Evolutionary conservation across 2,329 filamentous ascomycete species (phyloP), one percentile per base, ranked within the genome.

Genomic region (Cladosporium sp.): DNA sequence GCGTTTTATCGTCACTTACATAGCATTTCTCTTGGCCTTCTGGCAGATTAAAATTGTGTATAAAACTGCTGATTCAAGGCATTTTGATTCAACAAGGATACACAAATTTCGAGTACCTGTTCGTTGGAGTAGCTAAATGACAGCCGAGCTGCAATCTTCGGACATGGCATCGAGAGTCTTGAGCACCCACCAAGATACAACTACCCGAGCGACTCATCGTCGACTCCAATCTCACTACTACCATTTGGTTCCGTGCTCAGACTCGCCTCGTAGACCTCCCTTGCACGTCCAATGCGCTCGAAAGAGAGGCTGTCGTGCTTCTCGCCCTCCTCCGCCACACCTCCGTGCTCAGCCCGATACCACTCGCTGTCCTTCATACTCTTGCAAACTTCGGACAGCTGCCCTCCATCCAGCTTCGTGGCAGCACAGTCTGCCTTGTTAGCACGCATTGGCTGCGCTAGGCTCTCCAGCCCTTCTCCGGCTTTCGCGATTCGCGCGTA

Each of bases 321-420:
- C 30, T 30, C 51, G 10, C 47, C 61, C 24, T 64, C 61, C 2
- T 11, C 24, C 24, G 7, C 18, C 26, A 24, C 10, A 1, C 26
- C 24, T 26, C 49, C 61, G 47, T 64, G 61, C 61, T 38, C 3
- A 24, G 57, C 61, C 8, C 4, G 15, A 30, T 55, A 64, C 51
- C 51, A 57, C 21, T 44, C 36, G 15, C 34, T 26, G 18, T 32
- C 36, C 12, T n/a, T n/a, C 26, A 32, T 44, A 11, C 49, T 54
- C 34, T 11, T 14, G 21, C 21, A 21, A 14, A 60, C 26, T 26
- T 28, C 49, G 12, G 47, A 18, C 47, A 38, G 3, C 60, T 54
- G 10, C 3, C 21, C 21, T n/a, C 21, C 30, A 24, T 30, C 24
- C 1, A 55, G 18, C 28, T 34, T 55, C 11, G 7, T 55, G 7